Conservation (phyloP, 2,329 filamentous ascomycete species). For the Colletotrichum chlorophyti region DNA sequence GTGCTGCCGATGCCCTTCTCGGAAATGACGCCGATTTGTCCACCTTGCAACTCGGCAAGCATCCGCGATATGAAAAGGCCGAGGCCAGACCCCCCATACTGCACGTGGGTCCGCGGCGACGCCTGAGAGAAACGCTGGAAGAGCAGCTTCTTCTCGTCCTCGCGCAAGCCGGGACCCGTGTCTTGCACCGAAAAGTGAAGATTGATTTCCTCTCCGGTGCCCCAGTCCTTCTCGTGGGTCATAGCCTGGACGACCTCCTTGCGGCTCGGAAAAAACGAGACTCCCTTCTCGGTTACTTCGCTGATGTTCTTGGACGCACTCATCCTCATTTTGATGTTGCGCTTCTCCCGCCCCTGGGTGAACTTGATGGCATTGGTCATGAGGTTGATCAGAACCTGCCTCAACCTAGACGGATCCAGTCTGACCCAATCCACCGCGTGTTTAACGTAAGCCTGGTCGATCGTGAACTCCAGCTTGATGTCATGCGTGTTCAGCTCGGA, state of each 20-base stretch:
- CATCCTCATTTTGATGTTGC: constrained; percentile 68
- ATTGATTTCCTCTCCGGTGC: constrained; percentile 72
- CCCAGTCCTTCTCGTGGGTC: constrained; percentile 70
- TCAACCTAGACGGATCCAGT: constrained; percentile 76
- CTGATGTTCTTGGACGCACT: constrained; percentile 64
- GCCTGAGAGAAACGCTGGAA: constrained; percentile 76
- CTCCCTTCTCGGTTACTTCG: constrained; percentile 45
- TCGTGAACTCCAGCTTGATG: constrained; percentile 73
- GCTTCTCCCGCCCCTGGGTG: constrained; percentile 64
- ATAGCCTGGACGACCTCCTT: constrained; percentile 51
- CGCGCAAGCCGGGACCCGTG: constrained; percentile 70
- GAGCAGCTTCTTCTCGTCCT: constrained; percentile 69
- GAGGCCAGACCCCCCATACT: constrained; percentile 74
- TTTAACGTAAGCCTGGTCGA: constrained; percentile 71
- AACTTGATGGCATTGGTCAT: constrained; percentile 74
- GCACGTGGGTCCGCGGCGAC: constrained; percentile 72
- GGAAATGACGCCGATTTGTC: constrained; percentile 77
- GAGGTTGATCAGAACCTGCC: constrained; percentile 79
- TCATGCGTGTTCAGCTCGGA: constrained; percentile 74
- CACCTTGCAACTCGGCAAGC: constrained; percentile 78
- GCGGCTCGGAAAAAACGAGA: constrained; percentile 55
- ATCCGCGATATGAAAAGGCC: constrained; percentile 80
- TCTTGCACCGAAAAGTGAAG: constrained; percentile 76
- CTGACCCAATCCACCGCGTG: constrained; percentile 75
- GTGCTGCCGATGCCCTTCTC: constrained; percentile 73